Base-by-base conservation (phyloP, 495 filamentous ascomycete genomes). In the Wilcoxina mikolae region DNA sequence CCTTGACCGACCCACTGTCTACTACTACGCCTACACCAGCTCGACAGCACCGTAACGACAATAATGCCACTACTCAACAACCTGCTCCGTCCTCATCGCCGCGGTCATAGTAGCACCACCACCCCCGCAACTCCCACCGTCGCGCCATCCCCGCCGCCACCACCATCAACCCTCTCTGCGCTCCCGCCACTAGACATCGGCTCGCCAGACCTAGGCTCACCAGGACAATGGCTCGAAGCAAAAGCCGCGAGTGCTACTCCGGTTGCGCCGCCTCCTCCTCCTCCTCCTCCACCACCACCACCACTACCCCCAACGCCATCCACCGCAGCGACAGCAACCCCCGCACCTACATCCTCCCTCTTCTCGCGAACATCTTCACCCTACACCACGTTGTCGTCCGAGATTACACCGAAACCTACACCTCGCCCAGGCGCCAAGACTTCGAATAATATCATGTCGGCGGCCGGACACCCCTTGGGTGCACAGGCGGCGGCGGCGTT, bases 331-430 rank as follows among this genome's bases (percentile, higher is more conserved):
- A 89, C 49, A 84, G 88, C n/a, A 81, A 95, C 69, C 89, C 93
- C 2, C 83, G 88, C 44, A 89, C 90, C 53, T 94, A 89, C 70
- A 81, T 95, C 49, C 83, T 95, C 27, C 74, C 53, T 47, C 49
- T 61, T 31, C 46, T 51, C 54, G 18, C 65, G 51, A 54, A 50
- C 51, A 50, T 46, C 53, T 3, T 41, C 43, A 26, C 54, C 31
- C 20, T 24, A 12, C 52, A 50, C 41, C 31, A 55, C 33, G 38
- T 28, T 47, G 5, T 48, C 35, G 18, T 41, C 24, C 17, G 54
- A 38, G 18, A 26, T 44, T 41, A 5, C 51, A 27, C 54, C 48
- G 15, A 54, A 9, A 39, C 53, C 12, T 25, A 60, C 24, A 15
- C 31, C 49, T 54, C 25, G 25, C 53, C 60, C 38, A n/a, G n/a